Percentiles rank a stretch among this genome's conserved stretches.
These are phyloP conservation scores for Russula lepida DNA, from an alignment of 768 basidiomycete genomes.

Conservation along the genomic window DNA sequence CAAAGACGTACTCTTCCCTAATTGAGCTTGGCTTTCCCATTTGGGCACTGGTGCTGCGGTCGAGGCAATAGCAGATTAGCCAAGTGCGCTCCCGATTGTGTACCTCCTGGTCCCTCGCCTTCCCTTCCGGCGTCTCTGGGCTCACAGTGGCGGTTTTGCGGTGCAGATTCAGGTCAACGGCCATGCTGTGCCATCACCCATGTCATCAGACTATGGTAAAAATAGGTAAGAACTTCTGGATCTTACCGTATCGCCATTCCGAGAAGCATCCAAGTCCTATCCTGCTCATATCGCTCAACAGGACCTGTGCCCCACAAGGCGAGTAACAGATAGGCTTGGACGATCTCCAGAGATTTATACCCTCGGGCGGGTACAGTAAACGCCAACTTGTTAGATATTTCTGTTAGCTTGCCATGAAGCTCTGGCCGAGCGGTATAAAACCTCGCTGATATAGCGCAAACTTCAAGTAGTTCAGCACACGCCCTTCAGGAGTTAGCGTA, in stretches of 20 bases:
- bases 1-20: slow-evolving; percentile 76
- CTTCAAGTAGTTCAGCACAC: slow-evolving; percentile 32
- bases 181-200: slow-evolving; percentile 55
- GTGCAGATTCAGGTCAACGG: slow-evolving; percentile 91
- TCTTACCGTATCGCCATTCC: slow-evolving; percentile 78
- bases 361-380: slow-evolving; percentile 80
- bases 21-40: slow-evolving; percentile 95
- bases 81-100: slow-evolving; percentile 94
- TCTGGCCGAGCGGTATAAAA: slow-evolving; percentile 81
- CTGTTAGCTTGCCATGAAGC: slow-evolving; percentile 68
- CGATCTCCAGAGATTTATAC: slow-evolving; percentile 91
- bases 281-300: slow-evolving; percentile 93
- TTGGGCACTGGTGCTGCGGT: slow-evolving; percentile 86
- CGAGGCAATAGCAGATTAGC: slow-evolving; percentile 80
- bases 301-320: slow-evolving; percentile 89
- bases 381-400: slow-evolving; percentile 79
- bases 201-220: slow-evolving; percentile 3
- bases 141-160: slow-evolving; percentile 61
- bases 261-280: slow-evolving; percentile 84
- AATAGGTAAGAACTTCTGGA: background rate
- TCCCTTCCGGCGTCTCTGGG: slow-evolving; percentile 70
- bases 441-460: slow-evolving; percentile 91
- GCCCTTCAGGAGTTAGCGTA: slow-evolving; percentile 1
- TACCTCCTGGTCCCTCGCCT: slow-evolving; percentile 72
- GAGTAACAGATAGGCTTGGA: slow-evolving; percentile 89